A percentile compares a stretch with the other conserved stretches of the same genome.
Conservation (phyloP, 2,329 filamentous ascomycete species). For the Cercospora citrullina region DNA sequence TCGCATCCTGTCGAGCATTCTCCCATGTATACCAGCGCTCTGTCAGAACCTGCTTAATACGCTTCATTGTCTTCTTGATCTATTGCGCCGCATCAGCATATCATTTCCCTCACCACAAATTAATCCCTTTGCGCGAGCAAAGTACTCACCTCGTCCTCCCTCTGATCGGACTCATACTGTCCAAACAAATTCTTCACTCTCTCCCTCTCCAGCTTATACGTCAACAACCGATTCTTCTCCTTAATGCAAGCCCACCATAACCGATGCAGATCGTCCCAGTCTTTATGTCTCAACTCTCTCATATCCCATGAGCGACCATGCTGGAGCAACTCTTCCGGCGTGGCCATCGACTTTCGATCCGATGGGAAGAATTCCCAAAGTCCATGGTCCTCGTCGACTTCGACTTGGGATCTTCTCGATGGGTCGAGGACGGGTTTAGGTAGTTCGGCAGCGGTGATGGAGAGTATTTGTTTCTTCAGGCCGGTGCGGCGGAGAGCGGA, state of each 20-base stretch:
- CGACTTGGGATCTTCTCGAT: slow-evolving; percentile 56
- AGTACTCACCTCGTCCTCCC: slow-evolving; percentile 65
- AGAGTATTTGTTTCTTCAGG: slow-evolving; percentile 54
- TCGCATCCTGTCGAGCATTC: slow-evolving; percentile 67
- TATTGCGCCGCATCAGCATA: slow-evolving; percentile 41
- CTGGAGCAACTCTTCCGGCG: slow-evolving; percentile 67
- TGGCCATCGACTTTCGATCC: slow-evolving; percentile 66
- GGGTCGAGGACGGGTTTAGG: slow-evolving; percentile 68
- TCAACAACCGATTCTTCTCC: slow-evolving; percentile 87
- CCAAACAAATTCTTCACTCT: slow-evolving; percentile 67
- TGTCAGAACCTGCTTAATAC: slow-evolving; percentile 80
- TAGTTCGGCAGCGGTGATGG: slow-evolving; percentile 69
- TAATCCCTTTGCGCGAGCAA: neutral
- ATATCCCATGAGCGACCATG: slow-evolving; percentile 83
- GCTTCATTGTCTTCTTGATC: slow-evolving; percentile 74
- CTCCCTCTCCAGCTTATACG: slow-evolving; percentile 67
- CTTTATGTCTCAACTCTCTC: slow-evolving; percentile 82
- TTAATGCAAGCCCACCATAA: slow-evolving; percentile 94
- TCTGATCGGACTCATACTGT: slow-evolving; percentile 61
- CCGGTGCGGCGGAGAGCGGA: slow-evolving; percentile 79
- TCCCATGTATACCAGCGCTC: slow-evolving; percentile 89
- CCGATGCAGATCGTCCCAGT: slow-evolving; percentile 87
- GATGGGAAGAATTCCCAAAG: slow-evolving; percentile 90
- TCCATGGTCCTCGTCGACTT: slow-evolving; percentile 73
- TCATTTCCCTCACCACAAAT: neutral